Evolutionary conservation across 768 basidiomycete species (phyloP).

Genomic region (Pulveroboletus sp.): DNA sequence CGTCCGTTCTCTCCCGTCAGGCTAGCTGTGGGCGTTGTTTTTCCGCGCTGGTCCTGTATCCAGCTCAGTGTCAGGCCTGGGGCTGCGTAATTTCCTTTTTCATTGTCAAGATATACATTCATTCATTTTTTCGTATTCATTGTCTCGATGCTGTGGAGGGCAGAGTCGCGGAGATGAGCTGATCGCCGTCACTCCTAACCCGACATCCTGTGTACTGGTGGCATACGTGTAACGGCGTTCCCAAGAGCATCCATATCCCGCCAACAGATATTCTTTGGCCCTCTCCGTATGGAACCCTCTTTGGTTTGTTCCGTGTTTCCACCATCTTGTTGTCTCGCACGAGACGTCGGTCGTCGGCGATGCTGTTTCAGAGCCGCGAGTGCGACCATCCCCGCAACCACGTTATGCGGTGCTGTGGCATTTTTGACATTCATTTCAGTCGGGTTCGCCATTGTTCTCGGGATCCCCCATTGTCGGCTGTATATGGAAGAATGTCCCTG

Average conservation of each 20-base stretch:
- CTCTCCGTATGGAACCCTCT: background rate
- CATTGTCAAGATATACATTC: background rate
- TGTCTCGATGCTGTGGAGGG: conserved; percentile 12
- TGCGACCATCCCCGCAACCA: conserved; percentile 12
- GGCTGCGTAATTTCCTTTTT: background rate
- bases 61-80: background rate
- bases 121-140: conserved; percentile 1
- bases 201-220: conserved; percentile 11
- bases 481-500: conserved; percentile 13
- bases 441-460: conserved; percentile 12
- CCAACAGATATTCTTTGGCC: conserved; percentile 1
- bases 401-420: conserved; percentile 8
- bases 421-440: conserved; percentile 1
- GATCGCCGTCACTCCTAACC: conserved; percentile 27
- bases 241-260: conserved; percentile 5
- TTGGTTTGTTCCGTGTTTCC: background rate
- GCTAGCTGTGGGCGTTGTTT: background rate
- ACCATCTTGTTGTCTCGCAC: background rate
- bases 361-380: background rate
- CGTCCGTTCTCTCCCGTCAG: background rate
- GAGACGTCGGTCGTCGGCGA: background rate
- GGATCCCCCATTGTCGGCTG: conserved; percentile 19
- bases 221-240: conserved; percentile 11
- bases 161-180: conserved; percentile 24
- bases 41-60: conserved; percentile 9